Evolutionary conservation across 495 filamentous ascomycete species (phyloP), one percentile per base, ranked within the genome.

Genomic region (Hyaloscypha hepaticicola): DNA sequence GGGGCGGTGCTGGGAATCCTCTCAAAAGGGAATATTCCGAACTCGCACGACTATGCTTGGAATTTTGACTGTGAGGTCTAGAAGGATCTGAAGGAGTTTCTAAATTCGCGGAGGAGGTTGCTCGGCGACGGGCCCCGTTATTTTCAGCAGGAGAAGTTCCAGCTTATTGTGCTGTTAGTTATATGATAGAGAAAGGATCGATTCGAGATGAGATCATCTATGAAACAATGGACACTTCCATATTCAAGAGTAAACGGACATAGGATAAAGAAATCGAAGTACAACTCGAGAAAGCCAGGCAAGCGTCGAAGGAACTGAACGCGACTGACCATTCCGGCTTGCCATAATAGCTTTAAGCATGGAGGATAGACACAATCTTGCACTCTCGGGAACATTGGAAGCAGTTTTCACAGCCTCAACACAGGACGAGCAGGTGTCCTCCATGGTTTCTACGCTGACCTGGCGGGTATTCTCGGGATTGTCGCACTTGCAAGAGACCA

Each of bases 401-500:
- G 91, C 90, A 12, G 88, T 90, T 68, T 90, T 88, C 67, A 89
- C 87, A 60, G 88, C 84, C 62, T 88, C 87, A 64, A 92, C 80
- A 60, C 83, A 84, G 14, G 82, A 82, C 38, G 87, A 75, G 59
- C 82, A 81, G 63, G 81, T 80, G 58, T 85, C 77, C 61, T 90
- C 85, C 53, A 94, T 80, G 28, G 67, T 78, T 14, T 78, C 77
- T 11, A 86, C 81, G 68, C 91, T 81, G 48, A 90, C 75, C 65
- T 88, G 79, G 25, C 86, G 83, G 11, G 77, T 71, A 41, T 78
- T 80, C 29, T 84, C 82, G 24, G 86, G 85, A 33, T 83, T 81
- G 71, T 96, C 92, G 77, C 89, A 94, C 80, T 96, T 96, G 68
- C 87, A 92, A 58, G 91, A 88, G 34, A 94, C 92, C 53, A 96